phyloP scores from a whole-genome alignment of 306 rosid genomes.

The Vigna angularis region DNA sequence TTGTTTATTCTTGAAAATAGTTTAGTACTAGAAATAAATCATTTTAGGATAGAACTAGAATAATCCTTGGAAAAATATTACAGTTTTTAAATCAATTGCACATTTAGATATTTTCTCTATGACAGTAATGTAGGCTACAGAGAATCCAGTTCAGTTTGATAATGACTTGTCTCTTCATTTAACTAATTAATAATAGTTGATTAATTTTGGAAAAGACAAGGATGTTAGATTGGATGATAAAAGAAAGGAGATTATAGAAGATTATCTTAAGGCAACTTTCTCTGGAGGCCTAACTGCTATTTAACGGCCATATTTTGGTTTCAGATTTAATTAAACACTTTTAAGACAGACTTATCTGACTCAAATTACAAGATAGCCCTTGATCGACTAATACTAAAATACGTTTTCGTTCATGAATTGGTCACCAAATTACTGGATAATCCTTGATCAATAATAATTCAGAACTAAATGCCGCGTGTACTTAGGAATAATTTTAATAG shows the following conservation, averaged over 20 bases:
- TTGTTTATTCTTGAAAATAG: no score
- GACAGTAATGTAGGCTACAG: no score
- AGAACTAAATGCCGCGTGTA: no score
- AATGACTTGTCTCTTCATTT: background rate
- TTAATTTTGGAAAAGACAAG: background rate
- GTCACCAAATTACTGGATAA: background rate
- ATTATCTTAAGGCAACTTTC: background rate
- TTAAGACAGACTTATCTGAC: background rate
- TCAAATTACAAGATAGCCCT: background rate
- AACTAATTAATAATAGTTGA: background rate
- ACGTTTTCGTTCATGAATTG: no score
- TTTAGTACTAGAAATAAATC: no score
- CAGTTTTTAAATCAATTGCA: no score
- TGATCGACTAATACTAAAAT: background rate
- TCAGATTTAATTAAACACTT: background rate
- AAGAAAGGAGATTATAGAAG: background rate
- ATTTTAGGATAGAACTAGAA: no score
- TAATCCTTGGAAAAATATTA: no score
- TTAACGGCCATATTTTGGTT: conserved; percentile 28
- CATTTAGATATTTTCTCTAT: no score
- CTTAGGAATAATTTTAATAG: no score
- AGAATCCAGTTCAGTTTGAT: no score
- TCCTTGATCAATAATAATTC: no score
- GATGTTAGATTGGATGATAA: background rate
- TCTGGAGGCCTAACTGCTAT: background rate